A percentile compares a stretch with the other conserved stretches of the same genome.
phyloP scores from a whole-genome alignment of 2,329 filamentous ascomycete genomes.

The Chrysoporthe deuterocubensis region DNA sequence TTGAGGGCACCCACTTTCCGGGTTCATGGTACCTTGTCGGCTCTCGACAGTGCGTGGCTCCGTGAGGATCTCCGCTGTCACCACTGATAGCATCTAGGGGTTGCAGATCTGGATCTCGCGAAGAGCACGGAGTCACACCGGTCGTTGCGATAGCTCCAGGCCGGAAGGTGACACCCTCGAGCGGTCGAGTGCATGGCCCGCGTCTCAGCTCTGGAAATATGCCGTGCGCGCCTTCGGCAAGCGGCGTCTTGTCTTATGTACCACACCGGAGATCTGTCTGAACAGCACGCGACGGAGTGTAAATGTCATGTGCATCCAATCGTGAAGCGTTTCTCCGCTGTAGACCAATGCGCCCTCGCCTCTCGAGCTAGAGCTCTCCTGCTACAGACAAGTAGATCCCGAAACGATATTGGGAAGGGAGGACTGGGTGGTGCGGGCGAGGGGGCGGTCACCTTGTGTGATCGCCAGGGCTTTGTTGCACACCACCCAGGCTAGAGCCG shows the following conservation, averaged over 20 bases:
- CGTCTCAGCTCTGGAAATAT: background rate
- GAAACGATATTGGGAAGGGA: background rate
- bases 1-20: background rate
- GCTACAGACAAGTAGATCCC: conserved; percentile 14
- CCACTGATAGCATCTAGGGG: background rate
- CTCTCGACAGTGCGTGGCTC: background rate
- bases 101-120: background rate
- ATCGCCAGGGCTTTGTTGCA: conserved; percentile 7
- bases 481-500: background rate
- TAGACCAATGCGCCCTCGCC: background rate
- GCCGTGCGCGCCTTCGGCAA: background rate
- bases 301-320: conserved; percentile 4
- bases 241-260: too few relatives aligned
- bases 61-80: conserved; percentile 2
- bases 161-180: background rate
- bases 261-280: background rate
- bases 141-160: background rate
- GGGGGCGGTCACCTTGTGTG: conserved; percentile 3
- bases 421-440: background rate
- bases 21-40: background rate
- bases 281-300: background rate
- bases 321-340: background rate
- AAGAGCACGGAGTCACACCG: background rate
- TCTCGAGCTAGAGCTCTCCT: conserved; percentile 4
- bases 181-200: background rate